Conservation (phyloP, 2,329 filamentous ascomycete genomes). For the Trichoderma endophyticum region DNA sequence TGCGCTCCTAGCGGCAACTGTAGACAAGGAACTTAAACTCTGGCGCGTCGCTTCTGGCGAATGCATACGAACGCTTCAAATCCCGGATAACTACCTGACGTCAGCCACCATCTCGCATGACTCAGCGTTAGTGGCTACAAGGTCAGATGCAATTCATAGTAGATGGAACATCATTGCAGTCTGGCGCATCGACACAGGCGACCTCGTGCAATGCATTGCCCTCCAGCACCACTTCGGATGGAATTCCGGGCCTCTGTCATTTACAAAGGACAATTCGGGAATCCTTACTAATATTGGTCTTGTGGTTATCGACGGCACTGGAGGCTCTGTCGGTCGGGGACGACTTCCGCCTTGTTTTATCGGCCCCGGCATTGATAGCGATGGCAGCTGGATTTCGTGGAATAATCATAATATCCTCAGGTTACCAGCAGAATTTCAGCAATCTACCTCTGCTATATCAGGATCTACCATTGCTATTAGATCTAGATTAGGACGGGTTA, state of each 20-base stretch:
- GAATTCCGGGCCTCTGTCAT: background rate
- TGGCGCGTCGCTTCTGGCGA: background rate
- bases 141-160: too few relatives aligned
- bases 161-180: background rate
- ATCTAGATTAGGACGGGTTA: background rate
- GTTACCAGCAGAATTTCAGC: background rate
- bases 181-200: background rate
- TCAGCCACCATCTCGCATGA: background rate
- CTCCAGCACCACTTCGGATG: too few relatives aligned
- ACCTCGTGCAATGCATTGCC: background rate
- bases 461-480: background rate
- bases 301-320: background rate
- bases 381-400: background rate
- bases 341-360: background rate
- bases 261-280: background rate
- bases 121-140: background rate
- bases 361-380: background rate
- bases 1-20: background rate
- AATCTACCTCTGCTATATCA: rapidly evolving
- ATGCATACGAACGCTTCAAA: background rate
- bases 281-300: background rate
- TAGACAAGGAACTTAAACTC: background rate
- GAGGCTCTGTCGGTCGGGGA: background rate
- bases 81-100: too few relatives aligned
- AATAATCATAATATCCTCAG: background rate